phyloP scores from a whole-genome alignment of 176 grass and related monocot genomes.

The Avena insularis region DNA sequence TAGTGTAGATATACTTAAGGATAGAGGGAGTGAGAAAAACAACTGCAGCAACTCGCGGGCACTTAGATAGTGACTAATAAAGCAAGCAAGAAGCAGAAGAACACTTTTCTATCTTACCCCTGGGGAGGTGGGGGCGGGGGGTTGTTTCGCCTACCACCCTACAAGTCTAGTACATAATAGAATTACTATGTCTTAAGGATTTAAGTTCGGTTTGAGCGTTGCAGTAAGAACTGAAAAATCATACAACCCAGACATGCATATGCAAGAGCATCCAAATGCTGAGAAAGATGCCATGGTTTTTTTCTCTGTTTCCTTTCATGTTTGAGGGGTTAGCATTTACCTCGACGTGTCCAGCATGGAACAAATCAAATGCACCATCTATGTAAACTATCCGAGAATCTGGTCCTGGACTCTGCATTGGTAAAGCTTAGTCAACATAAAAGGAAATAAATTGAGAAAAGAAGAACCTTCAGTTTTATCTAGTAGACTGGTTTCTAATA shows the following conservation, averaged over 20 bases:
- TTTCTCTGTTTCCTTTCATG: neutral
- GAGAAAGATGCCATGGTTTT: neutral
- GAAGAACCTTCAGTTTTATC: neutral
- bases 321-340: slow-evolving; percentile 46
- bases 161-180: too few relatives aligned
- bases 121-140: too few relatives aligned
- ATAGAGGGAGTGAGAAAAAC: too few relatives aligned
- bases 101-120: too few relatives aligned
- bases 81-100: too few relatives aligned
- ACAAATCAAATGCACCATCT: slow-evolving; percentile 94
- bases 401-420: slow-evolving; percentile 76
- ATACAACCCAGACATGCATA: neutral
- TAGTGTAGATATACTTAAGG: too few relatives aligned
- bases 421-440: slow-evolving; percentile 43
- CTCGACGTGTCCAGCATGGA: slow-evolving; percentile 99
- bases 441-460: slow-evolving; percentile 32
- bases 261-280: neutral
- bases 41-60: too few relatives aligned
- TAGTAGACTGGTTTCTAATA: slow-evolving; percentile 22
- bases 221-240: neutral
- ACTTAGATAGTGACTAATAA: too few relatives aligned
- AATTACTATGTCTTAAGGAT: too few relatives aligned
- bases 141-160: too few relatives aligned
- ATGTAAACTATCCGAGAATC: slow-evolving; percentile 94
- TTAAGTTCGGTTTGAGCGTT: neutral